Percentiles rank a stretch among this genome's conserved stretches.
Evolutionary conservation across 208 protist species (phyloP).

Genomic region (Leishmania tropica): DNA sequence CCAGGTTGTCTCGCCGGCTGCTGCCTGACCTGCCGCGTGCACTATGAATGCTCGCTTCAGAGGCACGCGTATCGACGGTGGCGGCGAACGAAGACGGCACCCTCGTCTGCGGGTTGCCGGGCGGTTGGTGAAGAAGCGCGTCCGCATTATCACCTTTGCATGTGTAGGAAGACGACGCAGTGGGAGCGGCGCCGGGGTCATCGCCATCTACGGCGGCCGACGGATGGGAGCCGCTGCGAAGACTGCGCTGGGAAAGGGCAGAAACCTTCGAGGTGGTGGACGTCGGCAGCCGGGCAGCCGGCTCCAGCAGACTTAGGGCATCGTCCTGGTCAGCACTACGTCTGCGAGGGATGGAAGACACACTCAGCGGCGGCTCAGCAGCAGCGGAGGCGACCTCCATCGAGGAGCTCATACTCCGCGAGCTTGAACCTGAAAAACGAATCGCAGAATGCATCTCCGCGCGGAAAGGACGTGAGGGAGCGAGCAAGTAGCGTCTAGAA

Average conservation of each 20-base stretch:
- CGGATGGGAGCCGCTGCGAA: background rate
- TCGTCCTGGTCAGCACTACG: background rate
- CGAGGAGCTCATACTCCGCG: background rate
- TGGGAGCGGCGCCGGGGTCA: background rate
- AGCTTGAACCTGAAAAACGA: conserved; percentile 24
- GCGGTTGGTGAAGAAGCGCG: no score
- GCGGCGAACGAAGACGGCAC: background rate
- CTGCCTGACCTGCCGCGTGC: background rate
- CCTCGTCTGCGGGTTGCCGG: background rate
- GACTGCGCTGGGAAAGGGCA: background rate
- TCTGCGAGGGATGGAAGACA: conserved; percentile 4
- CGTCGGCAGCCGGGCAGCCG: background rate
- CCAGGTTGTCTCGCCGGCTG: background rate
- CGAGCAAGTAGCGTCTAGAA: background rate
- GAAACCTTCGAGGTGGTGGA: background rate
- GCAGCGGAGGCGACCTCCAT: background rate
- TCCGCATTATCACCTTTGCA: background rate
- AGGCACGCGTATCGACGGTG: background rate
- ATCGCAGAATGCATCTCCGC: conserved; percentile 10
- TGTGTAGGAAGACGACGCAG: background rate
- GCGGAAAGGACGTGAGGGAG: background rate
- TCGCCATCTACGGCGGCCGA: background rate
- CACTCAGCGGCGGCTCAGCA: background rate
- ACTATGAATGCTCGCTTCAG: background rate
- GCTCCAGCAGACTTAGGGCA: background rate